Base-by-base conservation (phyloP, 495 filamentous ascomycete genomes). In the Poronia punctata region DNA sequence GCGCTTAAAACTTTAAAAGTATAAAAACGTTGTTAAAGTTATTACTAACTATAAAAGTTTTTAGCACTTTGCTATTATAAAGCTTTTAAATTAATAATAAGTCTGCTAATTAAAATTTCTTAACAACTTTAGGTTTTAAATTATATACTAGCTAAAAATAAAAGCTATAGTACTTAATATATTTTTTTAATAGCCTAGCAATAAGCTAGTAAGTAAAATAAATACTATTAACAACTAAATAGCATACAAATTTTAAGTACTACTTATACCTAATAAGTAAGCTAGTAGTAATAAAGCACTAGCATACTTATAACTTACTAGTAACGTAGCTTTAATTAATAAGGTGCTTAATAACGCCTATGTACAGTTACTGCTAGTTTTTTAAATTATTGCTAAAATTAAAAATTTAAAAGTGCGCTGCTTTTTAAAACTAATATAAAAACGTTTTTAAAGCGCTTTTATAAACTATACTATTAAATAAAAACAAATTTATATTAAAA, bases 141-240 rank as follows among this genome's bases (percentile, higher is more conserved):
- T 38, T 5, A n/a, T 27, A 1, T 27, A 38, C 12, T 23, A 8
- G 10, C 20, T 8, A 10, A 14, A 8, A 24, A 24, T 8, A 24
- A 2, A 36, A 5, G 20, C 20, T 3, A 15, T 24, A 0, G 16
- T 15, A 6, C 20, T 4, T 14, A 8, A 36, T 15, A 15, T 15
- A 36, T 8, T 36, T n/a, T n/a, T n/a, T n/a, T n/a, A n/a, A n/a
- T n/a, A n/a, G 90, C 82, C 41, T 82, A 82, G 38, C 88, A 79
- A 65, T 89, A 89, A 45, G 86, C 76, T 31, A 87, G 66, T 57
- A 90, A 86, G 0, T 70, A 71, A 57, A 88, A 47, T 27, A 4
- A 11, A 30, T 11, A 30, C 11, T 30, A 30, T 11, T n/a, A 11
- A 30, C 11, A 11, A 30, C 11, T 5, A 11, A 30, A 30, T 30